These are phyloP conservation scores for Sequoiadendron giganteum DNA, from an alignment of 75 land plant species.

Conservation along the genomic window DNA sequence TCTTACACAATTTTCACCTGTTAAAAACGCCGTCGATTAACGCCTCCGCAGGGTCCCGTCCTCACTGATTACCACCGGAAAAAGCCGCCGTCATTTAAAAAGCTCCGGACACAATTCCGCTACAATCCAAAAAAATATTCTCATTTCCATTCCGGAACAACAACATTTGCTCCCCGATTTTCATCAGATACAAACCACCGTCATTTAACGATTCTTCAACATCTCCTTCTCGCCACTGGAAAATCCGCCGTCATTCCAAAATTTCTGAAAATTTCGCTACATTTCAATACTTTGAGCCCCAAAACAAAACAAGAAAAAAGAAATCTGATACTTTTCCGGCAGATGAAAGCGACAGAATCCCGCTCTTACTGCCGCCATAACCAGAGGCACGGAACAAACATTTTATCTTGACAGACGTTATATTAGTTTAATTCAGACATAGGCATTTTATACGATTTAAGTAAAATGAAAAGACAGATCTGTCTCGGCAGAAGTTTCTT, in stretches of 20 bases:
- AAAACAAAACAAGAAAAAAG: neutral
- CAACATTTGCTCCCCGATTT: neutral
- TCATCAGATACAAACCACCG: neutral
- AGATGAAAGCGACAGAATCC: neutral
- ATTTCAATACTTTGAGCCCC: neutral
- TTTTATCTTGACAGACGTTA: neutral
- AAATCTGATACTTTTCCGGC: neutral
- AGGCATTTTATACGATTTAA: neutral
- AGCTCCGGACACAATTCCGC: neutral
- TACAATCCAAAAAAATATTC: too few species aligned
- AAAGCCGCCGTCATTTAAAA: neutral
- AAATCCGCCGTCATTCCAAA: neutral
- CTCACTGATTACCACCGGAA: neutral
- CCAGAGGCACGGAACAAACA: neutral
- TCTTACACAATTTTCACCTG: neutral
- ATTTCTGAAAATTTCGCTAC: neutral
- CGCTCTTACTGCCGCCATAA: neutral
- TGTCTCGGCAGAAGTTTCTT: too few species aligned
- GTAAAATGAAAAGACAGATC: too few species aligned
- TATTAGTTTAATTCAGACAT: neutral
- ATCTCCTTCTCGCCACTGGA: neutral
- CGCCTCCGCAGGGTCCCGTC: neutral
- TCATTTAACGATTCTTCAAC: neutral
- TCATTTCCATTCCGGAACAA: neutral
- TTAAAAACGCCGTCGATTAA: neutral